Percentiles rank a stretch among this genome's conserved stretches.
Evolutionary conservation across 306 rosid species (phyloP).

Genomic region (Lathyrus aphaca): DNA sequence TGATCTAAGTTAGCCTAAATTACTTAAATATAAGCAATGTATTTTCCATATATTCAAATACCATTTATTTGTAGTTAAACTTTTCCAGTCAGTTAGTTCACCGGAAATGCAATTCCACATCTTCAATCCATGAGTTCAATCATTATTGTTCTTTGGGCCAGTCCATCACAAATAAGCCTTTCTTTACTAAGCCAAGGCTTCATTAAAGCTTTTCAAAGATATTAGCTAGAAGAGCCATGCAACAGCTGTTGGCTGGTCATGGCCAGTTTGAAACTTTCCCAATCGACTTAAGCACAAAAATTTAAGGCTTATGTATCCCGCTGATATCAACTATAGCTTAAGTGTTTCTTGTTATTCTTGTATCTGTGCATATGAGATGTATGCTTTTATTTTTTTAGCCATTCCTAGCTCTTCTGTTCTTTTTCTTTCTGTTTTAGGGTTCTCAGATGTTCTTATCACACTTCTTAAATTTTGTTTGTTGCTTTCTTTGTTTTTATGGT

Average conservation of each 20-base stretch:
- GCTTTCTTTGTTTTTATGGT: conserved; percentile 28
- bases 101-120: conserved; percentile 10
- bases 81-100: too few relatives aligned
- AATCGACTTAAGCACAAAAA: conserved; percentile 1
- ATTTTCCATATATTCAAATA: background rate
- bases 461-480: conserved; percentile 15
- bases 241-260: background rate
- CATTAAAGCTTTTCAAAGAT: background rate
- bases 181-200: background rate
- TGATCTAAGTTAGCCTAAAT: background rate
- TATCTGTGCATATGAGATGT: conserved; percentile 23
- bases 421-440: conserved; percentile 27
- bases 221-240: background rate
- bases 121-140: conserved; percentile 27
- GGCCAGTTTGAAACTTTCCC: background rate
- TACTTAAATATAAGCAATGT: background rate
- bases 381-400: conserved; percentile 33
- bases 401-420: conserved; percentile 21
- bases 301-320: conserved; percentile 27
- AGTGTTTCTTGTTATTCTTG: conserved; percentile 22
- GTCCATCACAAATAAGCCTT: too few relatives aligned
- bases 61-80: too few relatives aligned
- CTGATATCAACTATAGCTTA: conserved; percentile 25
- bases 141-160: background rate
- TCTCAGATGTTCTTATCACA: conserved; percentile 24